Base-by-base conservation (phyloP, 148 eudicot species). In the Rheum nobile region DNA sequence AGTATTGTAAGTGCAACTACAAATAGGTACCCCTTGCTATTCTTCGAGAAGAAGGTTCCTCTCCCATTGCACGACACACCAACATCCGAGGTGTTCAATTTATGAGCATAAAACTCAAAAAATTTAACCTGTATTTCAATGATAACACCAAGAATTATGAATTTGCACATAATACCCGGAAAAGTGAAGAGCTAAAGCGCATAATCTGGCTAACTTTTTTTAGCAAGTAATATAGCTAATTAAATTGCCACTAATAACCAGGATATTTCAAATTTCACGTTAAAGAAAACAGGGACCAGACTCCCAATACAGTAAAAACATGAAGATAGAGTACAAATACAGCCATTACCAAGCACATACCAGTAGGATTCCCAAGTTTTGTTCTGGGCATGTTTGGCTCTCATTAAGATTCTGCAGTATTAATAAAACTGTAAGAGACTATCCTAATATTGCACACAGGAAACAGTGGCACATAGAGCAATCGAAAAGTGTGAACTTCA, bases 71-170 rank as follows among this genome's bases (percentile, higher is more conserved):
- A 95, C 73, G 98, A 86, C 44, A 95, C 87, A 48, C 98, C 98
- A 84, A 95, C 96, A 79, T 91, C 93, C 44, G 75, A 77, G 24
- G 93, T 95, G 83, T 95, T 91, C 76, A 95, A 81, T 76, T 87
- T 91, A 76, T 87, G 87, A 52, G 97, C 97, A 77, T 95, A 95
- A 39, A 91, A 82, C 82, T 95, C 93, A 75, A 95, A 95, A 79
- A 95, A 95, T 42, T 84, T 86, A 11, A 95, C 92, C 98, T 95
- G 80, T 69, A 42, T 26, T 9, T 8, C 54, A 57, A 59, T 16
- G 39, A 24, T 44, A 10, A 22, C n/a, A 71, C 17, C 74, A 44
- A 42, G 52, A 71, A 71, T 38, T 21, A 71, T 22, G 47, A 29
- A 71, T 72, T 42, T 67, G 17, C 11, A 65, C 9, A 34, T 32